phyloP scores from a whole-genome alignment of 1,284 basidiomycete species.

The Tilletia walkeri region DNA sequence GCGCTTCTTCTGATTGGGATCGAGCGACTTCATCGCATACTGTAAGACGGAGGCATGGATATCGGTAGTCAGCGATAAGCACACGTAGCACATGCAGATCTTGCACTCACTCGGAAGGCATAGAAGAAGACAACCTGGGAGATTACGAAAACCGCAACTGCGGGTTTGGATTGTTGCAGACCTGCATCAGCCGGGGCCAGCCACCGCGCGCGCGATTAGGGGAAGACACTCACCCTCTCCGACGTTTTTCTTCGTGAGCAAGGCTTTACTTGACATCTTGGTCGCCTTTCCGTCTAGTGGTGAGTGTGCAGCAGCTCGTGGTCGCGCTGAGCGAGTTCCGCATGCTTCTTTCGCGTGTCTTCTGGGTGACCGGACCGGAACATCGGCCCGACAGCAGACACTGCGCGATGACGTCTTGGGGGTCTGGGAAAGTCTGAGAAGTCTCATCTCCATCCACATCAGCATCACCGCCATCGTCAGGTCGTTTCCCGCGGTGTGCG shows the following conservation, averaged over 20 bases:
- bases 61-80: background rate
- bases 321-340: too few relatives aligned
- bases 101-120: constrained; percentile 51
- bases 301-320: too few relatives aligned
- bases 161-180: background rate
- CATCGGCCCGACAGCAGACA: too few relatives aligned
- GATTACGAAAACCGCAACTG: constrained; percentile 46
- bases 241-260: constrained; percentile 11
- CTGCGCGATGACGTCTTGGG: too few relatives aligned
- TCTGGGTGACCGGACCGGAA: too few relatives aligned
- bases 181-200: background rate
- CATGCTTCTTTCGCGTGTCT: too few relatives aligned
- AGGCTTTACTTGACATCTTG: background rate
- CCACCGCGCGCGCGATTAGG: background rate
- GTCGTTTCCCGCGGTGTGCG: too few relatives aligned
- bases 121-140: constrained; percentile 57
- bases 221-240: constrained; percentile 10
- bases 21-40: constrained; percentile 55
- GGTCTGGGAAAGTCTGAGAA: too few relatives aligned
- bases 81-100: background rate
- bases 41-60: constrained; percentile 18
- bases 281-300: background rate
- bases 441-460: too few relatives aligned
- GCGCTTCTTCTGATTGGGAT: constrained; percentile 55
- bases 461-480: too few relatives aligned